A percentile compares a stretch with the other conserved stretches of the same genome.
Conservation (phyloP, 129 eudicot species). For the Apium graveolens region DNA sequence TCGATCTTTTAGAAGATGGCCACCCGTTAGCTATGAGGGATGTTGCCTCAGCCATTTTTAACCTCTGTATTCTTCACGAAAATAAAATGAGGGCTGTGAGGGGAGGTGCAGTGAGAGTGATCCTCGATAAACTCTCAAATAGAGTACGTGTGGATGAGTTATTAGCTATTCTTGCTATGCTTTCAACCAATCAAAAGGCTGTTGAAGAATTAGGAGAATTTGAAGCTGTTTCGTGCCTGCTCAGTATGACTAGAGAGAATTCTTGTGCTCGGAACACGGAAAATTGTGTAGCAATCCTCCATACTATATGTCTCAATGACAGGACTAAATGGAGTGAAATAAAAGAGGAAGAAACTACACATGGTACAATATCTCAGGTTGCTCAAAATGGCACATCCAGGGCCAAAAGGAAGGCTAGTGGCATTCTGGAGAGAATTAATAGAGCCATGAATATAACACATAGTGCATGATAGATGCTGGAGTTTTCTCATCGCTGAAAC, state of each 20-base stretch:
- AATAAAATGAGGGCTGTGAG: constrained; percentile 27
- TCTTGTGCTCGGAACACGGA: constrained; percentile 22
- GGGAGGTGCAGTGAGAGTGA: constrained; percentile 27
- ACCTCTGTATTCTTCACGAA: constrained; percentile 25
- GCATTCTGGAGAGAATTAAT: constrained; percentile 22
- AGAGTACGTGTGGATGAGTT: constrained; percentile 22
- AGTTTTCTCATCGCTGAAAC: constrained; percentile 12
- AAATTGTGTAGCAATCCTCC: constrained; percentile 27
- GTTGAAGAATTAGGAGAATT: constrained; percentile 30
- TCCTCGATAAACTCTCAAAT: constrained; percentile 16
- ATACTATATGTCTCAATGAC: constrained; percentile 22
- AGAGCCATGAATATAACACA: constrained; percentile 54
- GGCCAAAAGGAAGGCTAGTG: constrained; percentile 34
- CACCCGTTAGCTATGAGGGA: constrained; percentile 28
- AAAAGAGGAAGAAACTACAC: constrained; percentile 17
- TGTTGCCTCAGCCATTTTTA: constrained; percentile 28
- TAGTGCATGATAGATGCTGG: constrained; percentile 50
- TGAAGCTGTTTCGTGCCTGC: constrained; percentile 20
- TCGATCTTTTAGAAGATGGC: constrained; percentile 28
- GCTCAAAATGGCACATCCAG: constrained; percentile 26
- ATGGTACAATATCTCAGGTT: constrained; percentile 20
- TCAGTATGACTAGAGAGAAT: constrained; percentile 21
- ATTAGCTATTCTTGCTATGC: constrained; percentile 31
- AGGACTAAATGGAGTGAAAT: constrained; percentile 20
- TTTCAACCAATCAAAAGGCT: constrained; percentile 24